These are phyloP conservation scores for Begonia loranthoides DNA, from an alignment of 306 rosid species.

Conservation along the genomic window DNA sequence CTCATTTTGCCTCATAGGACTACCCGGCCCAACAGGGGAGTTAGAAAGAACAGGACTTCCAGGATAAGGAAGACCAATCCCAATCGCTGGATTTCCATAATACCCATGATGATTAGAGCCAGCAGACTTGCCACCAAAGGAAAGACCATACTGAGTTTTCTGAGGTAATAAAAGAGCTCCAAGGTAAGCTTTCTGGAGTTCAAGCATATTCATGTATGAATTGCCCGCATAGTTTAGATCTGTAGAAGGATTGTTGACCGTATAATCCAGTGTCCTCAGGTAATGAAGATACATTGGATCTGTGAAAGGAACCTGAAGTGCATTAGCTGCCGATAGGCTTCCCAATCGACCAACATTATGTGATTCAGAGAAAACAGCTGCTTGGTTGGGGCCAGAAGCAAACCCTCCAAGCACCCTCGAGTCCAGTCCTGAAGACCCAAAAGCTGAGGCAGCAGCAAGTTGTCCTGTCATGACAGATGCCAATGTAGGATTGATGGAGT, in stretches of 20 bases:
- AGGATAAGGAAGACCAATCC: conserved; percentile 57
- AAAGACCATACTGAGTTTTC: conserved; percentile 55
- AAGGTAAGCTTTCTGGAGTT: conserved; percentile 69
- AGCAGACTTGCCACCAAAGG: conserved; percentile 42
- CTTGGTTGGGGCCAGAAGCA: conserved; percentile 34
- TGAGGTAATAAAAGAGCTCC: conserved; percentile 58
- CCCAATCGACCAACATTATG: conserved; percentile 56
- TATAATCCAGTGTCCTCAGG: conserved; percentile 63
- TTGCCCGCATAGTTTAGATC: conserved; percentile 49
- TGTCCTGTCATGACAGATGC: conserved; percentile 76
- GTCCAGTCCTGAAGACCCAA: conserved; percentile 68
- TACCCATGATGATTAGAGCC: conserved; percentile 59
- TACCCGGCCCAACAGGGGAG: conserved; percentile 72
- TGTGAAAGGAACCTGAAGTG: conserved; percentile 64
- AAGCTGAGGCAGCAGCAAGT: conserved; percentile 57
- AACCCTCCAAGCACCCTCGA: conserved; percentile 50
- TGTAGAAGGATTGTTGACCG: conserved; percentile 49
- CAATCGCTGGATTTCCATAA: conserved; percentile 62
- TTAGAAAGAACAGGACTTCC: conserved; percentile 41
- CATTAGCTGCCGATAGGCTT: conserved; percentile 47
- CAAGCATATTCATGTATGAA: conserved; percentile 59
- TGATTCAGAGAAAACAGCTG: conserved; percentile 41
- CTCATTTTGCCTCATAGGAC: conserved; percentile 68
- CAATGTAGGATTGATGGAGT: conserved; percentile 57
- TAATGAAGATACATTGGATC: conserved; percentile 83